Evolutionary conservation across 2,329 filamentous ascomycete species (phyloP), one percentile per base, ranked within the genome.

Genomic region (Shiraia sp.): DNA sequence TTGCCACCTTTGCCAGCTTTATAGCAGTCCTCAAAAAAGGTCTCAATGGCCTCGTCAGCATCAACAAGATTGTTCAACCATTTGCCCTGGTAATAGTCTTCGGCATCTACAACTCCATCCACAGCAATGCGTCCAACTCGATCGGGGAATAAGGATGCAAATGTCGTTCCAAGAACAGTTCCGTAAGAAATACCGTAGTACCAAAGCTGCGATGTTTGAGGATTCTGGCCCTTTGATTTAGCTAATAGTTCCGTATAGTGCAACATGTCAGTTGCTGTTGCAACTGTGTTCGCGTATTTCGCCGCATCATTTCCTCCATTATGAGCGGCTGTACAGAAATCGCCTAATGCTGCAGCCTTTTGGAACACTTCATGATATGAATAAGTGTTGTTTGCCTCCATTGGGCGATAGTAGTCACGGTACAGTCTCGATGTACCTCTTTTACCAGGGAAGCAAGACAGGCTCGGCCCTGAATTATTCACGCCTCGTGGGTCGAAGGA

Each of bases 401-500:
- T 17, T 24, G 46, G 23, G 1, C 9, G 10, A 8, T 22, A 15
- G 8, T 40, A 39, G 2, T 38, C 34, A 17, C 9, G n/a, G 23
- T 52, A 48, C 4, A 47, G 17, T 2, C 16, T 16, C 3, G n/a
- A 10, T 6, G 47, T 49, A 4, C 34, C 26, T 2, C 28, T 6
- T 17, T 37, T 7, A 1, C 40, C 44, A 23, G 69, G 61, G 37
- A 71, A 70, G 42, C 71, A 73, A 2, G 44, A 53, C 1, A 67
- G 30, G 6, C 34, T 25, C 0, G 68, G 69, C 2, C 54, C 59
- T 2, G 62, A 68, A 40, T 68, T 65, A 38, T 65, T 66, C 4
- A 74, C 58, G 4, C 70, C 71, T 13, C 72, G 58, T n/a, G 71
- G 71, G 47, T 75, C 72, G 32, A 73, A 72, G 8, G 63, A 53